Evolutionary conservation across 257 asterid species (phyloP).

Genomic region (Ilex aquifolium): DNA sequence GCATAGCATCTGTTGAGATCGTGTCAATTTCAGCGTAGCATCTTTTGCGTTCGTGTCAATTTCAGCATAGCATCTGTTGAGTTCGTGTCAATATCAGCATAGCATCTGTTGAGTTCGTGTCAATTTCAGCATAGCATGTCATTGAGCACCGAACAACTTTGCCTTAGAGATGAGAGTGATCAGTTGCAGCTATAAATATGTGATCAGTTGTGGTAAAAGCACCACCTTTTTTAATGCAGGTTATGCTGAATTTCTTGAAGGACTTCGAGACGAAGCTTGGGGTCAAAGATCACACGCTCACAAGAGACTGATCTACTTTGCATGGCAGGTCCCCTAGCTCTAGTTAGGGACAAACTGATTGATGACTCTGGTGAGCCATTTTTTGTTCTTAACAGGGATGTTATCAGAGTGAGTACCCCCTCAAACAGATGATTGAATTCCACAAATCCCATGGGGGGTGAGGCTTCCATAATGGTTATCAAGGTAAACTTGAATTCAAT

Average conservation of each 20-base stretch:
- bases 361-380: conserved; percentile 87
- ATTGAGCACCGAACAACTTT: conserved; percentile 34
- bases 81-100: too few species aligned
- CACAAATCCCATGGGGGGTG: conserved; percentile 97
- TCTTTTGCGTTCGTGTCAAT: too few species aligned
- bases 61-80: conserved; percentile 5
- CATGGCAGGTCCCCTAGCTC: conserved; percentile 97
- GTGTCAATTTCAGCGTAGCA: too few species aligned
- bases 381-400: conserved; percentile 95
- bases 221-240: neutral
- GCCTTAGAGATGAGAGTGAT: conserved; percentile 15
- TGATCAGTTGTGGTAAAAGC: neutral
- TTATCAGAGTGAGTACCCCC: conserved; percentile 79
- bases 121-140: conserved; percentile 8
- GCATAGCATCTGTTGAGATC: too few species aligned
- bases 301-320: conserved; percentile 98
- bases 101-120: too few species aligned
- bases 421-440: conserved; percentile 77
- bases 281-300: conserved; percentile 81
- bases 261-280: conserved; percentile 64
- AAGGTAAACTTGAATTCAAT: conserved; percentile 27
- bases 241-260: neutral
- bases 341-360: conserved; percentile 85
- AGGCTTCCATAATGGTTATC: conserved; percentile 94
- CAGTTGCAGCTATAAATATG: neutral